These are phyloP conservation scores for Raffaelea arxii DNA, from an alignment of 2,329 filamentous ascomycete species.

Conservation along the genomic window DNA sequence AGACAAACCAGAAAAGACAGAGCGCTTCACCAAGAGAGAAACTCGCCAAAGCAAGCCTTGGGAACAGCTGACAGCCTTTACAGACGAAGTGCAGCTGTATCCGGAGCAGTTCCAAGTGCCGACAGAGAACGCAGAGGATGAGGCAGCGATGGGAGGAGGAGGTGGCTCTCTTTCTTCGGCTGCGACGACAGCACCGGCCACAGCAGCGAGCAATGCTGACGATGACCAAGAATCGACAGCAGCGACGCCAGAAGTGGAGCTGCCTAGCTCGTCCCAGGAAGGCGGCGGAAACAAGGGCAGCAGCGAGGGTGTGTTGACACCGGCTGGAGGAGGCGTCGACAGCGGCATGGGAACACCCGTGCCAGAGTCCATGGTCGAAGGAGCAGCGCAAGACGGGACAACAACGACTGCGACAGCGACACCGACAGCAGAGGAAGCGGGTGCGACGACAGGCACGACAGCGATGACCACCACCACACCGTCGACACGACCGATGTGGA, in stretches of 20 bases:
- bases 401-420: not conserved
- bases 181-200: not conserved
- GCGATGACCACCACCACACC: constrained; percentile 9
- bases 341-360: constrained; percentile 4
- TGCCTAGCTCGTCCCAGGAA: not conserved
- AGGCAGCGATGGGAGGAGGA: not conserved
- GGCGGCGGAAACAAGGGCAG: not conserved
- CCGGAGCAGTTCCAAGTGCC: constrained; percentile 13
- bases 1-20: not conserved
- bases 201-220: not conserved
- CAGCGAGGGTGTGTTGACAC: not conserved
- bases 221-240: not conserved
- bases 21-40: no score
- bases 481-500: constrained; percentile 15
- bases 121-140: not conserved
- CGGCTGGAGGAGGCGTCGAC: constrained; percentile 2
- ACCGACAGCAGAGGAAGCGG: not conserved
- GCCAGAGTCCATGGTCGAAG: not conserved
- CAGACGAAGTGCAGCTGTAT: constrained; percentile 7
- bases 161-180: not conserved
- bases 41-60: constrained; percentile 7
- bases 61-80: constrained; percentile 12
- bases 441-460: constrained; percentile 2
- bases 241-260: not conserved
- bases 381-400: not conserved